These are phyloP conservation scores for Starmerella davenportii DNA, from an alignment of 805 yeast species.

Conservation along the genomic window DNA sequence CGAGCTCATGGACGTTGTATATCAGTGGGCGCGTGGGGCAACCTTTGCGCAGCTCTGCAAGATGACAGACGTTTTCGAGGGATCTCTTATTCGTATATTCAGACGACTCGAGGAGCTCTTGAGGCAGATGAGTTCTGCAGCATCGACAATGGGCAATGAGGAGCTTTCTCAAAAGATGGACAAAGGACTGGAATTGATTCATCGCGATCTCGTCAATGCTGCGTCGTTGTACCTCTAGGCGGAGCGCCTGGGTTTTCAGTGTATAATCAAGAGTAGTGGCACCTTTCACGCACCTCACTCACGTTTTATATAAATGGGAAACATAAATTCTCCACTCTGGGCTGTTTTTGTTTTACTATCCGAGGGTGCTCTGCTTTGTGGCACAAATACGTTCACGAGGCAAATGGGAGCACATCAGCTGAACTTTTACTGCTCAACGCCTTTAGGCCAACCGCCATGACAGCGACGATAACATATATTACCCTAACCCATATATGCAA, in stretches of 20 bases:
- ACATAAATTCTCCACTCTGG: not conserved
- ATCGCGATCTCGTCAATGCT: slow-evolving; percentile 91
- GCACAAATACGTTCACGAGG: too few species aligned
- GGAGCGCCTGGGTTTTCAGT: not conserved
- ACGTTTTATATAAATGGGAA: not conserved
- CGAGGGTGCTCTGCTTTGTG: too few species aligned
- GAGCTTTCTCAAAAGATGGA: slow-evolving; percentile 81
- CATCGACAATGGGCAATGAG: slow-evolving; percentile 82
- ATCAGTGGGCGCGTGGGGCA: slow-evolving; percentile 93
- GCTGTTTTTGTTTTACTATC: not conserved
- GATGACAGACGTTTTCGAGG: slow-evolving; percentile 98
- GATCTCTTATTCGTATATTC: slow-evolving; percentile 85
- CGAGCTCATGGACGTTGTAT: slow-evolving; percentile 92
- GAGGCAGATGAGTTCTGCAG: slow-evolving; percentile 77
- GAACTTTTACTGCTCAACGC: too few species aligned
- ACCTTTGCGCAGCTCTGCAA: slow-evolving; percentile 91
- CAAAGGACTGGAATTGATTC: slow-evolving; percentile 64
- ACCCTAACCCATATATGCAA: too few species aligned
- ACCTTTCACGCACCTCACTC: too few species aligned
- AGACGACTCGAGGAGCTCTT: slow-evolving; percentile 85
- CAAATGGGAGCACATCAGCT: too few species aligned
- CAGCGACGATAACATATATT: too few species aligned
- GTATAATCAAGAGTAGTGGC: not conserved
- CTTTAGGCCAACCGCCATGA: too few species aligned
- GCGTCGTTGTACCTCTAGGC: slow-evolving; percentile 61